Base-by-base conservation (phyloP, 257 asterid genomes). In the Nicotiana tabacum region DNA sequence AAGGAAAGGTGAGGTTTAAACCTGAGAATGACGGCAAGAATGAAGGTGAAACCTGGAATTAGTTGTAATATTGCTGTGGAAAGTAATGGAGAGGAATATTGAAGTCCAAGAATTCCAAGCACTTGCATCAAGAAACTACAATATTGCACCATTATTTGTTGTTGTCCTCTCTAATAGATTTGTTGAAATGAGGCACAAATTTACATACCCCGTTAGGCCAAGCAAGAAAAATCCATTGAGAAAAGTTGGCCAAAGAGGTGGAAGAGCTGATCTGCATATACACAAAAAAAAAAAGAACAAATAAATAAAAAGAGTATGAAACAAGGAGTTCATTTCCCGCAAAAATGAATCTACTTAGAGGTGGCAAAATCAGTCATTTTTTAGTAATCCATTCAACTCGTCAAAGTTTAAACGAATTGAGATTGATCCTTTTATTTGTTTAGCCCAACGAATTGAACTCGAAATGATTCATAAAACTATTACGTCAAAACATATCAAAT, bases 31-130 rank as follows among this genome's bases (percentile, higher is more conserved):
- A 91, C 86, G 6, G 96, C 93, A 9, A 93, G 65, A 15, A 90
- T 33, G 84, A 90, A 91, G 69, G 94, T 93, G 89, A 93, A 88
- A 9, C 90, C 95, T 3, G 97, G 97, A 81, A 89, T 81, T 81
- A 93, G 89, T 86, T 92, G 91, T 69, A 93, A 86, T 82, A 93
- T 81, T 17, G 93, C 86, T 35, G 92, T 79, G 16, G 91, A 83
- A 77, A 93, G 91, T 18, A 93, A 64, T 51, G 97, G 92, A 21
- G 95, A 83, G 53, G 91, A 87, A 66, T 83, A 91, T 77, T 77
- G 37, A n/a, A 90, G 58, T 24, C 97, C 97, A 35, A 88, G 80
- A 55, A 86, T 82, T 43, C 96, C 96, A 39, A 91, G 27, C 39
- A 90, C 83, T 90, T 91, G 97, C 91, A 87, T 85, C 84, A 84